Evolutionary conservation across 805 yeast genomes (phyloP).

Genomic region (Pichia occidentalis): DNA sequence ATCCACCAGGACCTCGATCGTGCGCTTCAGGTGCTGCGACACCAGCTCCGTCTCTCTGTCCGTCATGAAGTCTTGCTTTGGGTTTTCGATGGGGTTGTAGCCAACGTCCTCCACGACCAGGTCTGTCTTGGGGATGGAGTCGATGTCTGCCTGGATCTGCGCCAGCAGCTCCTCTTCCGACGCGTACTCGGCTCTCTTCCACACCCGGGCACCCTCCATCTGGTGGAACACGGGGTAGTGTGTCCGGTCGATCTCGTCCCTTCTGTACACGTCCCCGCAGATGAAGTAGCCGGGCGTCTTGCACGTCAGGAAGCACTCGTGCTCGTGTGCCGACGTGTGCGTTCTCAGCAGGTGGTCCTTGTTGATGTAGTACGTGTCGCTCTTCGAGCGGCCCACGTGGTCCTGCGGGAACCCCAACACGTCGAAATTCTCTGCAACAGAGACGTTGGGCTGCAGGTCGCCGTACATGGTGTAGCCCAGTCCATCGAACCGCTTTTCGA

Average conservation of each 20-base stretch:
- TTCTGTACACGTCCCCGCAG: constrained; percentile 91
- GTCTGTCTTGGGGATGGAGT: constrained; percentile 55
- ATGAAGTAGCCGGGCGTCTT: constrained; percentile 83
- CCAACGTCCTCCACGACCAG: constrained; percentile 73
- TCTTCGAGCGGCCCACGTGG: constrained; percentile 88
- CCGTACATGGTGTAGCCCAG: constrained; percentile 74
- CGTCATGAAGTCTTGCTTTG: constrained; percentile 74
- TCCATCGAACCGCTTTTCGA: constrained; percentile 59
- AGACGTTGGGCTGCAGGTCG: constrained; percentile 76
- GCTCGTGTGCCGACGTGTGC: constrained; percentile 96
- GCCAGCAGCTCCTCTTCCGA: constrained; percentile 30
- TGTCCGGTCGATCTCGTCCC: constrained; percentile 92
- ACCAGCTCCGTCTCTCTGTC: constrained; percentile 63
- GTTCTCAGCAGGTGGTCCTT: constrained; percentile 69
- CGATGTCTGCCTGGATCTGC: constrained; percentile 52
- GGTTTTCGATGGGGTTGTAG: constrained; percentile 52
- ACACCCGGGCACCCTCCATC: constrained; percentile 90
- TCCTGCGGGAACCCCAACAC: constrained; percentile 84
- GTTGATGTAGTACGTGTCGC: constrained; percentile 90
- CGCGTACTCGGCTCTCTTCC: constrained; percentile 49
- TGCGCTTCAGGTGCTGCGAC: constrained; percentile 73
- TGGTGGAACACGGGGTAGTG: constrained; percentile 98
- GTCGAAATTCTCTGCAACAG: constrained; percentile 82
- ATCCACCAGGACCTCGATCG: constrained; percentile 75
- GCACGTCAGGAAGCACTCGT: constrained; percentile 64